Evolutionary conservation across 2,329 filamentous ascomycete species (phyloP).

Genomic region (Scedosporium apiospermum): DNA sequence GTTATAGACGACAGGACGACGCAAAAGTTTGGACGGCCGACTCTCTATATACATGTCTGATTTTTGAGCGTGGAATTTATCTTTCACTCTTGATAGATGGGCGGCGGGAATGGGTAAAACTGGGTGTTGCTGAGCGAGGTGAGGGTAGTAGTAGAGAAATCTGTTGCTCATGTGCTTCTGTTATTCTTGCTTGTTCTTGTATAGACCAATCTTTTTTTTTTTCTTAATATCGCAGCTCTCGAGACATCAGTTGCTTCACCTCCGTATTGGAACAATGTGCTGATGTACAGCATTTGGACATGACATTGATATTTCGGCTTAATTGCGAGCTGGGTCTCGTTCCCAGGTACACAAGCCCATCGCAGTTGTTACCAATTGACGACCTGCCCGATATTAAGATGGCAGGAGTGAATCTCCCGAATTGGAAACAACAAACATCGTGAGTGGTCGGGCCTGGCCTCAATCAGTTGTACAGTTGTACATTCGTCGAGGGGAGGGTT

Average conservation of each 20-base stretch:
- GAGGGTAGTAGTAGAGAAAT: background rate
- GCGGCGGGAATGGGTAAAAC: background rate
- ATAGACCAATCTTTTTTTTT: conserved; percentile 1
- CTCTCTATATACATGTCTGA: background rate
- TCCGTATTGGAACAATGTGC: too few species aligned
- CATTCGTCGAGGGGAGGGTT: background rate
- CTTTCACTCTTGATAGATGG: background rate
- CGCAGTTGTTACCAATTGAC: too few species aligned
- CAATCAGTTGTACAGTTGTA: background rate
- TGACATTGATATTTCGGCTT: too few species aligned
- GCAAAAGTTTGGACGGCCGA: background rate
- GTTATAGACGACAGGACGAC: background rate
- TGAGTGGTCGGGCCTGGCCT: background rate
- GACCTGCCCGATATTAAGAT: too few species aligned
- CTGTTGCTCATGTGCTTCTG: background rate
- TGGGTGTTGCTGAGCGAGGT: background rate
- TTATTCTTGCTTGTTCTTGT: conserved; percentile 2
- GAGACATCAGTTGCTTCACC: background rate
- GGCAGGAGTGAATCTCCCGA: background rate
- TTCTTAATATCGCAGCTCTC: conserved; percentile 2
- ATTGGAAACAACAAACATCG: background rate
- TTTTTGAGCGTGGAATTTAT: background rate
- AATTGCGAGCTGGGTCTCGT: too few species aligned
- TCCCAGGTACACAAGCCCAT: too few species aligned
- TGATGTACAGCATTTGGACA: too few species aligned